phyloP scores from a whole-genome alignment of 2,329 filamentous ascomycete species.

The Pseudocercospora macadamiae region DNA sequence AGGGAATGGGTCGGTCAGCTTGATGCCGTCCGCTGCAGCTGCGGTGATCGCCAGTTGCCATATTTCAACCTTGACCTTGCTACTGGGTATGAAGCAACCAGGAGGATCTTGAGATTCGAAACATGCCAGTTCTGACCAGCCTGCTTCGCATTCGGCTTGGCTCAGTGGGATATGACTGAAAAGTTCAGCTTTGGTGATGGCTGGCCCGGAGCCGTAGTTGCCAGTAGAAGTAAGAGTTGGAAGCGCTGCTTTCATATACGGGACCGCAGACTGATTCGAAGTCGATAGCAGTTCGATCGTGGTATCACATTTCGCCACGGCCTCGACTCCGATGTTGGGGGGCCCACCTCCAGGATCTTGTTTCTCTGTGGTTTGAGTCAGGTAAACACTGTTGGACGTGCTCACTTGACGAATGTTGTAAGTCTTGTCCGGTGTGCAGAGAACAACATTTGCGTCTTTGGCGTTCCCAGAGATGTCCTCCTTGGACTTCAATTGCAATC shows the following conservation, averaged over 20 bases:
- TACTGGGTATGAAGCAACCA: constrained; percentile 52
- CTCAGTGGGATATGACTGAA: constrained; percentile 58
- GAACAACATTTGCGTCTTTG: constrained; percentile 52
- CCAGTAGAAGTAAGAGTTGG: constrained; percentile 43
- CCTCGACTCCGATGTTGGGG: constrained; percentile 40
- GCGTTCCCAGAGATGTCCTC: constrained; percentile 31
- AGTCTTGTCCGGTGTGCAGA: constrained; percentile 61
- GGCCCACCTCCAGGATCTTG: constrained; percentile 24
- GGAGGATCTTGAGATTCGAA: constrained; percentile 48
- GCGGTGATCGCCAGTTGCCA: constrained; percentile 52
- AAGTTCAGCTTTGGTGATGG: constrained; percentile 42
- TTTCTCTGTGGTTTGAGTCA: constrained; percentile 48
- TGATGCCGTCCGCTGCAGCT: constrained; percentile 45
- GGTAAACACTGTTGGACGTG: constrained; percentile 65
- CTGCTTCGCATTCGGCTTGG: constrained; percentile 52
- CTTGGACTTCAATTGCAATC: constrained; percentile 46
- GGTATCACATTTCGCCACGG: constrained; percentile 49
- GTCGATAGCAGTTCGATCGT: constrained; percentile 46
- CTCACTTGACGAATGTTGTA: constrained; percentile 66
- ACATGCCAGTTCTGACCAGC: constrained; percentile 56
- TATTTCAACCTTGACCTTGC: constrained; percentile 49
- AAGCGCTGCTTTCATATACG: constrained; percentile 42
- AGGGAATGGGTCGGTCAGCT: constrained; percentile 44
- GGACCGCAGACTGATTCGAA: constrained; percentile 39
- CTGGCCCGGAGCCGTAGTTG: constrained; percentile 20